Base-by-base conservation (phyloP, 441 rosid species). In the Metrosideros polymorpha region DNA sequence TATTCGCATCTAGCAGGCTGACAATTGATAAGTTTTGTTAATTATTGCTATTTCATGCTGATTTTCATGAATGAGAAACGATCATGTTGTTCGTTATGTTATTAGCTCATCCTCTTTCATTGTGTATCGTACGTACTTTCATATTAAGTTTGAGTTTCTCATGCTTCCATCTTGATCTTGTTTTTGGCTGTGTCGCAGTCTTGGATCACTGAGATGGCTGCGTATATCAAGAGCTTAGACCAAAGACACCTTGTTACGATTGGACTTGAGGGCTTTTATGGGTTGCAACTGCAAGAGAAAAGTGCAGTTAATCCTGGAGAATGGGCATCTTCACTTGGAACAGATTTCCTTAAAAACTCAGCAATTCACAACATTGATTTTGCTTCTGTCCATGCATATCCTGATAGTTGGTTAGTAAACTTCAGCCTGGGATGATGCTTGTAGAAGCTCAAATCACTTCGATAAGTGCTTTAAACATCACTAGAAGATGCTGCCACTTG, bases 361-460 rank as follows among this genome's bases (percentile, higher is more conserved):
- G 92, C 88, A 3, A 86, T 89, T 32, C 82, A 87, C 82, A 85
- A 85, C 86, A 92, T 91, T 32, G 94, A 93, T 89, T 92, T 93
- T 84, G 93, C 94, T 85, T 91, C 94, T 52, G 92, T 90, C 77
- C 93, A 93, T 89, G 89, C 91, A 17, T 93, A 93, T 87, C 93
- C 94, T 4, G 94, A 91, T 79, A 91, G 92, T 90, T 91, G 94
- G 94, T 91, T 84, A 85, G 92, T 88, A 85, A 76, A 56, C 54
- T 66, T 79, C 55, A 30, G 83, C 43, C 42, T 32, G 71, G 71
- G 15, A 66, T 35, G 77, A 66, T 66, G 8, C 27, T 66, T 66
- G 45, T 9, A 35, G 77, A 35, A 66, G 35, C 77, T 66, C 35
- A 66, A 35, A 19, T 66, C 45, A 35, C 77, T 66, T 66, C 45